These are phyloP conservation scores for Gossypium davidsonii DNA, from an alignment of 441 rosid genomes.

Conservation along the genomic window DNA sequence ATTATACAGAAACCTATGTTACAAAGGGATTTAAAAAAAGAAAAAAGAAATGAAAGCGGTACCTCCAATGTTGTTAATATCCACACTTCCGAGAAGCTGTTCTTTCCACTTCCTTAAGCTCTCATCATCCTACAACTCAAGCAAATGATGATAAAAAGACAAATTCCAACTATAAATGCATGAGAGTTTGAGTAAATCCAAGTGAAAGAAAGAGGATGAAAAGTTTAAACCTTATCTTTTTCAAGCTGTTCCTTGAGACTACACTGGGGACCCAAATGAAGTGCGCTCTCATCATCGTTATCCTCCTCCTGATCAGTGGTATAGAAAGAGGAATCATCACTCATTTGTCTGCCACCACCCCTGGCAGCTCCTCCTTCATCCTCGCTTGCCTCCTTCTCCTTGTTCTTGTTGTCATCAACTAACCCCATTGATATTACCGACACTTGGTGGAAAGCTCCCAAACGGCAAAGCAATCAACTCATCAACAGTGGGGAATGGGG, in stretches of 20 bases:
- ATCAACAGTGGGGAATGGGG: background rate
- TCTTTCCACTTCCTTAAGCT: constrained; percentile 59
- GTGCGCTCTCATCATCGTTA: constrained; percentile 37
- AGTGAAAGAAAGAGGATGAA: background rate
- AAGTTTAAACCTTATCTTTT: constrained; percentile 36
- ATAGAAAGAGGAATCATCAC: constrained; percentile 37
- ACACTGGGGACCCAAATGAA: constrained; percentile 42
- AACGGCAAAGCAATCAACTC: constrained; percentile 57
- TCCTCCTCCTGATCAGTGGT: constrained; percentile 27
- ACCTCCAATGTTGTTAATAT: constrained; percentile 44
- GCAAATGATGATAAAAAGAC: background rate
- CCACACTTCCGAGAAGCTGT: constrained; percentile 52
- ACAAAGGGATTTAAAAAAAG: background rate
- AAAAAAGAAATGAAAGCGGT: background rate
- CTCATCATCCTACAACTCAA: constrained; percentile 40
- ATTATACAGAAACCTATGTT: too few species aligned
- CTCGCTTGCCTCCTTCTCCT: background rate
- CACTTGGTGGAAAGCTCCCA: constrained; percentile 47
- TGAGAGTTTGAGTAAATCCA: background rate
- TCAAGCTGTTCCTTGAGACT: constrained; percentile 48
- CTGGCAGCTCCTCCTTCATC: constrained; percentile 32
- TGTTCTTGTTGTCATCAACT: constrained; percentile 31
- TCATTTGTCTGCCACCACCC: constrained; percentile 34
- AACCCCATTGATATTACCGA: constrained; percentile 46
- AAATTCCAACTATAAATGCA: constrained; percentile 34